These are phyloP conservation scores for Echinosophora koreensis DNA, from an alignment of 306 rosid species.

Conservation along the genomic window DNA sequence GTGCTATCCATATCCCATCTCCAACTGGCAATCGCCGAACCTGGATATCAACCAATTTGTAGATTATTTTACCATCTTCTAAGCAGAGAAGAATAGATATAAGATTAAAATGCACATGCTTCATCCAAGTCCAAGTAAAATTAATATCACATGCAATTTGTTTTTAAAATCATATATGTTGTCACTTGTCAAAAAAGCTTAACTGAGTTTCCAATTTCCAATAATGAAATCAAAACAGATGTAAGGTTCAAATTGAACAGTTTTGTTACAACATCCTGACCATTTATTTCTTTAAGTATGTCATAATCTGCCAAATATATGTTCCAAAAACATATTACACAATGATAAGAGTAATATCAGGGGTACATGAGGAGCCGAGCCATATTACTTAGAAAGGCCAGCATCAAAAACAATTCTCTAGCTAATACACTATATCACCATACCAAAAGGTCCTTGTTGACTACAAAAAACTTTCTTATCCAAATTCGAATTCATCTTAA, in stretches of 20 bases:
- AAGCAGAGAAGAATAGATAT: constrained; percentile 23
- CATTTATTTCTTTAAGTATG: constrained; percentile 17
- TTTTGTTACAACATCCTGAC: constrained; percentile 17
- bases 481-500: neutral
- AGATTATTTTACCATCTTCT: constrained; percentile 22
- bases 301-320: constrained; percentile 7
- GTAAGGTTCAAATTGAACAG: constrained; percentile 6
- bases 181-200: neutral
- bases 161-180: constrained; percentile 21
- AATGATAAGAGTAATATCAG: neutral
- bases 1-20: constrained; percentile 97
- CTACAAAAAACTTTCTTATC: neutral
- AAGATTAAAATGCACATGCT: neutral
- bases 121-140: constrained; percentile 20
- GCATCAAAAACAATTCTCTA: neutral
- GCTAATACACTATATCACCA: neutral
- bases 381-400: constrained; percentile 16
- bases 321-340: constrained; percentile 9
- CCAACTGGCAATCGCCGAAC: constrained; percentile 93
- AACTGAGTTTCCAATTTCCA: constrained; percentile 13
- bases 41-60: constrained; percentile 54
- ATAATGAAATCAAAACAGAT: constrained; percentile 13
- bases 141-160: constrained; percentile 22
- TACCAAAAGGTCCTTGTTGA: neutral
- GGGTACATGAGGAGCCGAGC: neutral